Percentiles rank a stretch among this genome's conserved stretches.
These are phyloP conservation scores for Papilionanthe hybrid DNA, from an alignment of 116 monocot species.

Conservation along the genomic window DNA sequence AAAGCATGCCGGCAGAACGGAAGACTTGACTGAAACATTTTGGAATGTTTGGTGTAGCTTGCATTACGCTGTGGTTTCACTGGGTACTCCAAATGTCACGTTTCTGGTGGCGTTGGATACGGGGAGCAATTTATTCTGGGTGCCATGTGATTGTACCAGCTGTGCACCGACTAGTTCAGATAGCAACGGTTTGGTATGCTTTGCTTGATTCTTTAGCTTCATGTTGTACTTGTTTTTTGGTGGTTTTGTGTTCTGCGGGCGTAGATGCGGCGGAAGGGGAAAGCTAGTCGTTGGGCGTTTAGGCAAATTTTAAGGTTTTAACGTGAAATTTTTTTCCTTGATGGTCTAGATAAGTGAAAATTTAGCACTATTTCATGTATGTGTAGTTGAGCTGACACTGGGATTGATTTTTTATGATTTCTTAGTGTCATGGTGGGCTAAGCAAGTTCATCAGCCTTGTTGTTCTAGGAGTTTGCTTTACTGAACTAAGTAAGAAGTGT, in stretches of 20 bases:
- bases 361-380: no score
- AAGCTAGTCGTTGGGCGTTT: background rate
- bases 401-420: no score
- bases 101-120: conserved; percentile 91
- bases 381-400: no score
- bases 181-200: conserved; percentile 34
- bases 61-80: conserved; percentile 58
- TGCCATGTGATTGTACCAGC: conserved; percentile 68
- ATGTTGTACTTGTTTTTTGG: background rate
- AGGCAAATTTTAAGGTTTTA: background rate
- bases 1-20: background rate
- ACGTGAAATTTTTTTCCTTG: background rate
- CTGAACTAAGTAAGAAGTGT: no score
- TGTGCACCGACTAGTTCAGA: conserved; percentile 42
- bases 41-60: conserved; percentile 34
- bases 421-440: no score
- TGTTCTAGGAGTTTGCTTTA: no score
- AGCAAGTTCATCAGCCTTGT: no score
- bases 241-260: background rate
- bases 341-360: no score
- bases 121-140: conserved; percentile 84
- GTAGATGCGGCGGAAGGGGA: no score
- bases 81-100: conserved; percentile 62
- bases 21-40: background rate
- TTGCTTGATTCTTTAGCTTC: background rate